Base-by-base conservation (phyloP, 1,284 basidiomycete species). In the Sporisorium iseilematis-ciliati region DNA sequence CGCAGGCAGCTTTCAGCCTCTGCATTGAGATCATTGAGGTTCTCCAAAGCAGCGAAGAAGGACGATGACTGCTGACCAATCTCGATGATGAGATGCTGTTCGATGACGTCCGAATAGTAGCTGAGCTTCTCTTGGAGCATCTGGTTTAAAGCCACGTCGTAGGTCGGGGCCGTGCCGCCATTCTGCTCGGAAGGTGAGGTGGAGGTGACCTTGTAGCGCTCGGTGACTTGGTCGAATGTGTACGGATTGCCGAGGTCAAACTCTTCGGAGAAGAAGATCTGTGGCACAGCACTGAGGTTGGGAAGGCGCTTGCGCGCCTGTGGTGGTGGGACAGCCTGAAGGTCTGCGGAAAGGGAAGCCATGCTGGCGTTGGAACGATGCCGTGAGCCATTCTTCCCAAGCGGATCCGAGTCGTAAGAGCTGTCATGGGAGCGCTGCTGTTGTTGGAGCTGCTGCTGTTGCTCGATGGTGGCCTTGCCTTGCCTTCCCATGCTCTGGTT, bases 21-120 rank as follows among this genome's bases (percentile, higher is more conserved):
- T 6, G 92, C 90, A 80, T 94, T 93, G 6, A 99, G 89, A 73
- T 94, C 92, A 82, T 97, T 93, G 12, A 99, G 88, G 84, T 98
- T 98, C 10, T 93, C 91, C 23, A 99, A 89, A 1, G 96, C 97
- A 1, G 95, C 92, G 83, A 99, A 99, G 89, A 99, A 99, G 3
- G 94, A 94, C 0, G 93, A 90, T 0, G 94, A 94, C 5, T 95
- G 92, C 11, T 92, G 87, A 7, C 93, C 92, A 60, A 99, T 97
- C 86, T 98, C 96, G 77, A 91, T 91, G 16, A 97, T 90, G 58
- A 99, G 91, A 84, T 99, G 95, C 74, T 95, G 91, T 82, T 99
- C 96, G 69, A 99, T 90, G 2, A 93, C 92, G 84, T 98, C 97
- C 7, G 95, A 92, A 81, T 97, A 92, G 69, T 94, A 92, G 14